Conservation (phyloP, 2,329 filamentous ascomycete genomes). For the Aspergillus sergii region DNA sequence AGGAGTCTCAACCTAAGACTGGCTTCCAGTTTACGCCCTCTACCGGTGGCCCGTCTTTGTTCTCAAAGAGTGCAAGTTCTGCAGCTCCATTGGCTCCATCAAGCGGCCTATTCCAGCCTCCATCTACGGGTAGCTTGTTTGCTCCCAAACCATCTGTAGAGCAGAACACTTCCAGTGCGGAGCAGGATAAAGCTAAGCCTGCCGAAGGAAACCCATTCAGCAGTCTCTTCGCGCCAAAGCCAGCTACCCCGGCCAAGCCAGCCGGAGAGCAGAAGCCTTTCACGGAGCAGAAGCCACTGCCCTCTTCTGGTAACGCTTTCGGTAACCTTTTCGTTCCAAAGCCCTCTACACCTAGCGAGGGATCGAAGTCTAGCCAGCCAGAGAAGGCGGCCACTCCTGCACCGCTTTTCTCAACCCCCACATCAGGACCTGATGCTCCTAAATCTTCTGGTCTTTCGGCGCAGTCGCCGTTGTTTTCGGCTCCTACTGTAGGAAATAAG, state of each 20-base stretch:
- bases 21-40: constrained; percentile 19
- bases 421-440: constrained; percentile 1
- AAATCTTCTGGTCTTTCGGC: constrained; percentile 7
- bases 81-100: constrained; percentile 14
- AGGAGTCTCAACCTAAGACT: constrained; percentile 15
- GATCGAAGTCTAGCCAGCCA: constrained; percentile 12
- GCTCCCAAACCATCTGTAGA: constrained; percentile 19
- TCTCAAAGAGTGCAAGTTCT: constrained; percentile 21
- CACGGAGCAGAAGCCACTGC: constrained; percentile 17
- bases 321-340: constrained; percentile 22
- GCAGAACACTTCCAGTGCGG: constrained; percentile 10
- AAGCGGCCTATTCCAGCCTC: constrained; percentile 21
- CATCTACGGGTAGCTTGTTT: constrained; percentile 26
- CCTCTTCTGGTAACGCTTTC: constrained; percentile 16
- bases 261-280: constrained; percentile 15
- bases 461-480: constrained; percentile 10
- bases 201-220: constrained; percentile 24
- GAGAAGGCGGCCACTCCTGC: constrained; percentile 16
- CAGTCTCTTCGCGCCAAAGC: constrained; percentile 22
- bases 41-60: constrained; percentile 18
- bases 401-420: constrained; percentile 18
- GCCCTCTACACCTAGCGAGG: constrained; percentile 15
- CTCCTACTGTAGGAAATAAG: constrained; percentile 14
- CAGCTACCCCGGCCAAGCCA: constrained; percentile 17
- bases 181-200: constrained; percentile 19